Base-by-base conservation (phyloP, 2,329 filamentous ascomycete genomes). In the Penicillium sp. region DNA sequence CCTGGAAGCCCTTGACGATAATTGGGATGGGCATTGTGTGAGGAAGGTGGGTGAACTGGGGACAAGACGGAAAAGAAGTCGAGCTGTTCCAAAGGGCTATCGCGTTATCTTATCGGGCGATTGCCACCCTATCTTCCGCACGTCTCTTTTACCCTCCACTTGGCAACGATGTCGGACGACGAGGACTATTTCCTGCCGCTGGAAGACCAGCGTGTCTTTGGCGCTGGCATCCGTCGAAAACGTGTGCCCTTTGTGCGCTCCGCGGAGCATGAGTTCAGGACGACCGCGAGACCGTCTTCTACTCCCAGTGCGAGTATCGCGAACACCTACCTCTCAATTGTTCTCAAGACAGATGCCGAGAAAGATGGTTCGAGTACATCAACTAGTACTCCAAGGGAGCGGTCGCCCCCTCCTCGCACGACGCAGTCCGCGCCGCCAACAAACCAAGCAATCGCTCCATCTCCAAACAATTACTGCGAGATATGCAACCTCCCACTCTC, bases 161-260 rank as follows among this genome's bases (percentile, higher is more conserved):
- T 40, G 39, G 27, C 38, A 13, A 47, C 22, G 35, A 69, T 66
- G 57, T 62, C 70, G 63, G 79, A 82, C 20, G 80, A 83, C 31
- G 78, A 85, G 39, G 77, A 78, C 39, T 85, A 85, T 54, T 80
- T 79, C 16, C 71, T 81, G 2, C 83, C 84, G 0, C 73, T 84
- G 4, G 75, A 79, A 55, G 77, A 84, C 53, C 83, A 85, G 60
- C 77, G 79, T 11, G 78, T 81, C 50, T 87, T 85, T 57, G 81
- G 81, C 39, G 80, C 82, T 11, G 83, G 84, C n/a, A 78, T 87
- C 46, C 82, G 81, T 64, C 76, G 81, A 59, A 84, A 82, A 70
- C 76, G 73, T 46, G 79, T 87, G 39, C 74, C 76, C 5, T 87
- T 87, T 64, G 80, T 87, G 13, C 75, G 79, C 18, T 77, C 81